These are phyloP conservation scores for Pichia deserticola DNA, from an alignment of 805 yeast species.

Conservation along the genomic window DNA sequence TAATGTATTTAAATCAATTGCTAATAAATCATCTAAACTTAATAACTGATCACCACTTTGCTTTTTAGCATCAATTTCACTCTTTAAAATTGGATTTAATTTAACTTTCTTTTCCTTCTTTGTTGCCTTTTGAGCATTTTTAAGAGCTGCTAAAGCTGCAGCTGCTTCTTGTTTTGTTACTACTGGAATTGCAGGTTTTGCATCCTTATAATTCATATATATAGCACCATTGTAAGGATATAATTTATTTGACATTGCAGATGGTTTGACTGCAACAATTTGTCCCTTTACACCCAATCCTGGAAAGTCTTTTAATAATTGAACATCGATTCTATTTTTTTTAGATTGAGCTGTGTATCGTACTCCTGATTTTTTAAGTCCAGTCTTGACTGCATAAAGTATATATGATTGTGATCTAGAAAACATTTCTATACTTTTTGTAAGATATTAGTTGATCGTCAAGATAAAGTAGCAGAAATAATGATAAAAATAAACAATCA, in stretches of 20 bases:
- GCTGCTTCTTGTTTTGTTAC: conserved; percentile 16
- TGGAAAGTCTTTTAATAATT: conserved; percentile 61
- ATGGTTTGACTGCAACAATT: conserved; percentile 66
- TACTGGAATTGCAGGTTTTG: conserved; percentile 28
- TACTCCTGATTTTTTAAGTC: conserved; percentile 23
- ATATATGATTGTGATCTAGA: conserved; percentile 12
- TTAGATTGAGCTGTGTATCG: conserved; percentile 42
- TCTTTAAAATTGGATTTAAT: conserved; percentile 6
- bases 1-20: conserved; percentile 18
- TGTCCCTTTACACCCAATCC: conserved; percentile 65
- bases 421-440: conserved; percentile 12
- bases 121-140: conserved; percentile 5
- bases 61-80: conserved; percentile 1
- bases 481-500: too few species aligned
- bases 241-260: conserved; percentile 72
- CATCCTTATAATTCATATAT: conserved; percentile 40
- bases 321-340: conserved; percentile 59
- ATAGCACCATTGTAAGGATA: conserved; percentile 69
- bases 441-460: neutral
- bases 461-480: too few species aligned
- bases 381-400: conserved; percentile 12
- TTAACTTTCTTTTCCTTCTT: conserved; percentile 8
- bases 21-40: conserved; percentile 23
- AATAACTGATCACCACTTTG: conserved; percentile 8
- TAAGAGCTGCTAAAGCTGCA: conserved; percentile 9